These are phyloP conservation scores for Conticribra weissflogii DNA, from an alignment of 108 stramenopile genomes.

Conservation along the genomic window DNA sequence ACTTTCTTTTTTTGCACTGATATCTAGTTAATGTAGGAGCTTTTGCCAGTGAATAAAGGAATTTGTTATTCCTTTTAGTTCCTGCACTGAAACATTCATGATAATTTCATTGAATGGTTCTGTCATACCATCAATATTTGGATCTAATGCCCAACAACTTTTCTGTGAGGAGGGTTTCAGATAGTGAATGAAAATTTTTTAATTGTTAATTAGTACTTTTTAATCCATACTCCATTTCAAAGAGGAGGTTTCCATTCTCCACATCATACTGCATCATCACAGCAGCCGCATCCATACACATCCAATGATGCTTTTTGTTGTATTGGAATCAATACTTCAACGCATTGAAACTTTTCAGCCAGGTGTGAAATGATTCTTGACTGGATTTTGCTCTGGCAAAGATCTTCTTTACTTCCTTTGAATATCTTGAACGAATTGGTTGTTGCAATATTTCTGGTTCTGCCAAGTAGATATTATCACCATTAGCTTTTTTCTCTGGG, in stretches of 20 bases:
- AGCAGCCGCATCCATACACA: constrained; percentile 29
- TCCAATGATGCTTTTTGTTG: constrained; percentile 19
- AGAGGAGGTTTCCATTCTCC: constrained; percentile 29
- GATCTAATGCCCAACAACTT: too few species aligned
- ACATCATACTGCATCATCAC: constrained; percentile 43
- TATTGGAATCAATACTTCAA: constrained; percentile 16
- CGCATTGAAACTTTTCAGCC: constrained; percentile 32
- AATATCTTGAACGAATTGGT: background rate
- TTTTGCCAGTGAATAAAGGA: too few species aligned
- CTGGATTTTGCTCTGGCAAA: constrained; percentile 18
- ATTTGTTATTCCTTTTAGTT: too few species aligned
- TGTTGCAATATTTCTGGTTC: background rate
- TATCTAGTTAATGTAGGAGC: too few species aligned
- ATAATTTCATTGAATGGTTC: too few species aligned
- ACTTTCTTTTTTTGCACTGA: too few species aligned
- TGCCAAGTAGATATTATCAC: background rate
- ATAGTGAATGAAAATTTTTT: too few species aligned
- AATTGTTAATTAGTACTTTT: too few species aligned
- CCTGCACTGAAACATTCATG: too few species aligned
- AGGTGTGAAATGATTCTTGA: constrained; percentile 42
- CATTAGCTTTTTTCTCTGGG: background rate
- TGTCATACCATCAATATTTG: too few species aligned
- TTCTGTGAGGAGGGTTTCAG: too few species aligned
- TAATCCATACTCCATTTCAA: constrained; percentile 24
- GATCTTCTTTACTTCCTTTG: background rate